Conservation (phyloP, 192 early-diverging fungal species). For the Funneliformis geosporum region DNA sequence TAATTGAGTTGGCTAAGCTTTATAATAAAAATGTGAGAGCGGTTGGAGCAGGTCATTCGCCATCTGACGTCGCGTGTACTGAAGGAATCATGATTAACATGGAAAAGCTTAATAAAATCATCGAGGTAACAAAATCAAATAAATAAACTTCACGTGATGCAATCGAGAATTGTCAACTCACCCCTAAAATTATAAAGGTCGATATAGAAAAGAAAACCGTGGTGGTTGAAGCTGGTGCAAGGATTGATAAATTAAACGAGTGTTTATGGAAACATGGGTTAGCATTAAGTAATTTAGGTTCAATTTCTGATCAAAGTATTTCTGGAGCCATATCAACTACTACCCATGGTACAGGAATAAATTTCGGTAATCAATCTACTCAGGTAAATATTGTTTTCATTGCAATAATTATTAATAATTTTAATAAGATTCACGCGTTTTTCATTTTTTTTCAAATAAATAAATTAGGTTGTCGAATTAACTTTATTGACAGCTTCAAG, state of each 20-base stretch:
- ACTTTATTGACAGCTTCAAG: constrained; percentile 65
- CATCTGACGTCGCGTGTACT: constrained; percentile 72
- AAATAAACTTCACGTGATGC: neutral
- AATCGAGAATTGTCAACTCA: too few species aligned
- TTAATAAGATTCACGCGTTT: neutral
- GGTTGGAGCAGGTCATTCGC: constrained; percentile 73
- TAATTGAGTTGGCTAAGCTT: constrained; percentile 44
- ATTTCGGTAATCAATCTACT: constrained; percentile 60
- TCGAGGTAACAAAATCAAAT: constrained; percentile 37
- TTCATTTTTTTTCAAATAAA: neutral
- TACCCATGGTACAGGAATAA: constrained; percentile 70
- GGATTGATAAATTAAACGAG: constrained; percentile 60
- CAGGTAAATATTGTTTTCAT: too few species aligned
- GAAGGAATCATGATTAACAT: constrained; percentile 68
- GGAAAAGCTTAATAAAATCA: constrained; percentile 59
- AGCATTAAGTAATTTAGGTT: constrained; percentile 69
- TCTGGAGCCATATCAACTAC: constrained; percentile 75
- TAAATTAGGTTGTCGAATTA: constrained; percentile 49
- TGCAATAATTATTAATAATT: constrained; percentile 16
- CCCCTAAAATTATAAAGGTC: constrained; percentile 20
- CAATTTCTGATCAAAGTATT: constrained; percentile 74
- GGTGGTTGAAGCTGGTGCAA: constrained; percentile 68
- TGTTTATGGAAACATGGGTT: constrained; percentile 55
- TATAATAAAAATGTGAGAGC: constrained; percentile 59
- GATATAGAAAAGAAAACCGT: constrained; percentile 50